A percentile compares a stretch with the other conserved stretches of the same genome.
Evolutionary conservation across 257 asterid genomes (phyloP).

Genomic region (Fraxinus excelsior): DNA sequence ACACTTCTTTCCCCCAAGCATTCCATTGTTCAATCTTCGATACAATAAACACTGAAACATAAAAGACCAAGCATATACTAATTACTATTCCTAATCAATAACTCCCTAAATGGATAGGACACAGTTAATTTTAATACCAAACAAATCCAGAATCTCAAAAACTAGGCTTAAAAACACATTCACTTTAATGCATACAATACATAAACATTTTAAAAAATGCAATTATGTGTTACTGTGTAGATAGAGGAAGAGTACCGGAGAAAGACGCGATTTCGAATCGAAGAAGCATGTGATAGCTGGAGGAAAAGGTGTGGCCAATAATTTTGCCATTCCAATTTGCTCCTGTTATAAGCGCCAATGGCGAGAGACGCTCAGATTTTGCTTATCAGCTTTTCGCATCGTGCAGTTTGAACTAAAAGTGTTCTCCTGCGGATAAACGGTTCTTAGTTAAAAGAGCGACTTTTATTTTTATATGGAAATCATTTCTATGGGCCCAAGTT

Average conservation of each 20-base stretch:
- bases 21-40: constrained; percentile 40
- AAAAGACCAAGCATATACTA: background rate
- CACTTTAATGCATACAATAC: background rate
- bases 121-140: background rate
- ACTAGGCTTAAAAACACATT: background rate
- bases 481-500: no score
- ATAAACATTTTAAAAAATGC: background rate
- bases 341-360: constrained; percentile 19
- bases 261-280: constrained; percentile 32
- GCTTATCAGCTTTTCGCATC: constrained; percentile 32
- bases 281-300: constrained; percentile 34
- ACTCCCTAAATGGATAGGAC: background rate
- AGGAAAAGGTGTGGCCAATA: background rate
- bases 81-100: background rate
- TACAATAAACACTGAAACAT: constrained; percentile 32
- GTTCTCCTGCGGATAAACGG: no score
- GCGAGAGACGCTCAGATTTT: constrained; percentile 29
- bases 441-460: no score
- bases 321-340: constrained; percentile 32
- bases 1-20: constrained; percentile 31
- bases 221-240: background rate
- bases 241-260: constrained; percentile 34
- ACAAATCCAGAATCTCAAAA: constrained; percentile 3
- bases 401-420: no score
- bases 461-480: no score